Percentiles rank a stretch among this genome's conserved stretches.
phyloP scores from a whole-genome alignment of 2,329 filamentous ascomycete genomes.

The Cytospora chrysosperma region DNA sequence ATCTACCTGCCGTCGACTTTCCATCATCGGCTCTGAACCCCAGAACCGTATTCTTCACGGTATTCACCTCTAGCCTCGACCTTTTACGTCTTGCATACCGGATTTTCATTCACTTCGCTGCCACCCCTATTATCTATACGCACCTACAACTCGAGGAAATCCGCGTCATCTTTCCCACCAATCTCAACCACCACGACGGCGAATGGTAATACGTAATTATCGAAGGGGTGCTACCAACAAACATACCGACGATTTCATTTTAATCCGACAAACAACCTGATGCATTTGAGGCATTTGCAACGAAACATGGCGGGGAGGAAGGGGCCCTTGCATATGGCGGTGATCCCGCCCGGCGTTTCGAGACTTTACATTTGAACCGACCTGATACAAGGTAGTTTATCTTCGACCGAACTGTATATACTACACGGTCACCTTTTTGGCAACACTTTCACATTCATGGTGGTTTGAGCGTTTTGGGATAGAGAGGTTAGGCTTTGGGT shows the following conservation, averaged over 20 bases:
- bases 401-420: constrained; percentile 18
- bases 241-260: constrained; percentile 9
- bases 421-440: constrained; percentile 12
- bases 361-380: constrained; percentile 10
- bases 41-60: not conserved
- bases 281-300: constrained; percentile 17
- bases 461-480: constrained; percentile 14
- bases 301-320: constrained; percentile 9
- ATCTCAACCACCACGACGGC: constrained; percentile 8
- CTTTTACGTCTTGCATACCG: not conserved
- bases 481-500: constrained; percentile 14
- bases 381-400: constrained; percentile 3
- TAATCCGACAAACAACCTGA: constrained; percentile 6
- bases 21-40: not conserved
- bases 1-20: not conserved
- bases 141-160: constrained; percentile 1
- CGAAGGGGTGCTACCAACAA: constrained; percentile 13
- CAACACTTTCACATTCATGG: constrained; percentile 4
- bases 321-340: constrained; percentile 22
- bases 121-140: not conserved
- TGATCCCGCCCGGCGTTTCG: constrained; percentile 21
- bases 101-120: constrained; percentile 5
- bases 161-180: constrained; percentile 9
- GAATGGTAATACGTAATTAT: constrained; percentile 25
- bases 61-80: not conserved